Percentiles rank a stretch among this genome's conserved stretches.
phyloP scores from a whole-genome alignment of 768 basidiomycete species.

The Tephrocybe rancida region DNA sequence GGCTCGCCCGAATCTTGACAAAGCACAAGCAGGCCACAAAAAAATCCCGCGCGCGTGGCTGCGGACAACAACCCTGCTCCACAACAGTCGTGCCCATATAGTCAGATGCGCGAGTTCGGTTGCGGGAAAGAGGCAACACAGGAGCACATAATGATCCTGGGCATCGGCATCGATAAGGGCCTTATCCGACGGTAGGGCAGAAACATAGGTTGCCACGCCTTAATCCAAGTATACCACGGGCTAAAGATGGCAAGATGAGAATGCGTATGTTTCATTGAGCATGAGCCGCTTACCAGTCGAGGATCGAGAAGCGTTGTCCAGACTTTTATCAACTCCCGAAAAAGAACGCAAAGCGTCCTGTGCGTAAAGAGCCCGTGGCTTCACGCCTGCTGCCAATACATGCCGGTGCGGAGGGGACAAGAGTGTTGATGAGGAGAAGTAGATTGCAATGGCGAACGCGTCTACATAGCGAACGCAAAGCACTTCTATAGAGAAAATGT shows the following conservation, averaged over 20 bases:
- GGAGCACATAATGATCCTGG: constrained; percentile 1
- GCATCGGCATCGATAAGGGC: constrained; percentile 13
- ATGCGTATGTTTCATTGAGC: neutral
- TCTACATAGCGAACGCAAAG: too few species aligned
- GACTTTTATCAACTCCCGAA: constrained; percentile 11
- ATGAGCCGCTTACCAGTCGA: neutral
- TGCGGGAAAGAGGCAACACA: neutral
- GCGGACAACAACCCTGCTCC: constrained; percentile 1
- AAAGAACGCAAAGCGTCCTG: constrained; percentile 1
- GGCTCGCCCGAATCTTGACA: too few species aligned
- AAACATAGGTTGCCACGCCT: neutral
- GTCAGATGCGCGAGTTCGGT: neutral
- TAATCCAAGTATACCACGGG: neutral
- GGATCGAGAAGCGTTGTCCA: neutral
- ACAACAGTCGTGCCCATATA: neutral
- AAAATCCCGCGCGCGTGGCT: too few species aligned
- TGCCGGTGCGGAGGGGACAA: too few species aligned
- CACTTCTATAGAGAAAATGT: too few species aligned
- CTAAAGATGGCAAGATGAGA: neutral
- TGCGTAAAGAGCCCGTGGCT: constrained; percentile 12
- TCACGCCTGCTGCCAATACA: constrained; percentile 12
- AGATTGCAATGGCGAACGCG: too few species aligned
- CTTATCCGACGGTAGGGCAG: neutral
- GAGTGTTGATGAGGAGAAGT: too few species aligned
- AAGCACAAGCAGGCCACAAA: neutral